phyloP scores from a whole-genome alignment of 371 early-diverging fungal genomes.

The Mortierella sp. region DNA sequence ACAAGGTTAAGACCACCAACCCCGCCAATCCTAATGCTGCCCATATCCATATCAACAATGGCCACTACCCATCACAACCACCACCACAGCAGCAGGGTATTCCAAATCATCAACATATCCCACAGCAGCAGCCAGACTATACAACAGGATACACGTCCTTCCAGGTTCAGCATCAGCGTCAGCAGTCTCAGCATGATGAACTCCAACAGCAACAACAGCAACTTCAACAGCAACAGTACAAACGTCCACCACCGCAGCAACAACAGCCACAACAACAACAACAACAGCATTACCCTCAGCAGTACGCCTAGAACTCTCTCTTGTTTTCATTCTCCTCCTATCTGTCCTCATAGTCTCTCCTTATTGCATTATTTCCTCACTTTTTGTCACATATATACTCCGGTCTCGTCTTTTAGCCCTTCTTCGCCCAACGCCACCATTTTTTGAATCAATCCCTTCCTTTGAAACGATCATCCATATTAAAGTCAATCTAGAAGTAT shows the following conservation, averaged over 20 bases:
- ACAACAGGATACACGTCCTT: not conserved
- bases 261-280: conserved; percentile 10
- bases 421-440: too few relatives aligned
- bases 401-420: too few relatives aligned
- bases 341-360: not conserved
- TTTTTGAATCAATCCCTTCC: not conserved
- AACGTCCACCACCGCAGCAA: conserved; percentile 7
- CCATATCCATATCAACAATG: conserved; percentile 4
- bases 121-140: conserved; percentile 16
- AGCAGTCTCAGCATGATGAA: conserved; percentile 16
- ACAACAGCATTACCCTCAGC: conserved; percentile 9
- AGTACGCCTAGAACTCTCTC: not conserved
- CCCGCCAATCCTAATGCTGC: not conserved
- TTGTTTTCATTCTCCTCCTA: not conserved
- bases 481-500: not conserved
- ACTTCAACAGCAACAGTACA: conserved; percentile 23
- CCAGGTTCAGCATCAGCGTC: conserved; percentile 13
- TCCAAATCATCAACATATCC: conserved; percentile 19
- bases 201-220: conserved; percentile 18
- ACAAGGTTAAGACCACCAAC: conserved; percentile 1
- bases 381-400: not conserved
- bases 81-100: conserved; percentile 2
- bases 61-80: conserved; percentile 11
- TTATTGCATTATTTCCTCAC: not conserved
- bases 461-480: not conserved